These are phyloP conservation scores for Polysphondylium violaceum DNA, from an alignment of 78 protist genomes.

Conservation along the genomic window DNA sequence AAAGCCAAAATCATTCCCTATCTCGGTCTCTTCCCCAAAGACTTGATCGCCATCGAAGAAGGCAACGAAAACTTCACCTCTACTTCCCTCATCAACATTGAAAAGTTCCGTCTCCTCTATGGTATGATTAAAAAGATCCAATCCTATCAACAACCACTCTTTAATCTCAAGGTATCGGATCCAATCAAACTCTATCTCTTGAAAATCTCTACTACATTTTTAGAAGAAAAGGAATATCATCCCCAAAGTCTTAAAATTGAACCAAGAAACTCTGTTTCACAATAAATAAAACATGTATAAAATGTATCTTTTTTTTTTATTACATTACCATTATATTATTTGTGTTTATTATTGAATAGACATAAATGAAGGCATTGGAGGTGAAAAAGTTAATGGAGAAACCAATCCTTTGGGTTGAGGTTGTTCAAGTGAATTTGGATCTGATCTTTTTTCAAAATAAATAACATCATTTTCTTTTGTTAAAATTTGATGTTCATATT, in stretches of 20 bases:
- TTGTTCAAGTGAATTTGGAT: slow-evolving; percentile 20
- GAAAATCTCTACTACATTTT: slow-evolving; percentile 13
- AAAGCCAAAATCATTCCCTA: slow-evolving; percentile 42
- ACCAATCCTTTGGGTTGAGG: slow-evolving; percentile 56
- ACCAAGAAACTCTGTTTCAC: slow-evolving; percentile 43
- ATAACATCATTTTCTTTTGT: slow-evolving; percentile 47
- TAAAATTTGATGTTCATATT: slow-evolving; percentile 6
- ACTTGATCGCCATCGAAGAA: slow-evolving; percentile 72
- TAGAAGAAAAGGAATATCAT: slow-evolving; percentile 55
- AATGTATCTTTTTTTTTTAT: neutral
- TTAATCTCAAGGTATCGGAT: slow-evolving; percentile 2
- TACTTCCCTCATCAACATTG: slow-evolving; percentile 38
- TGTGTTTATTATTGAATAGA: neutral
- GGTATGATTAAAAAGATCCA: slow-evolving; percentile 50
- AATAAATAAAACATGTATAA: neutral
- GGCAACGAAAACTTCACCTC: slow-evolving; percentile 47
- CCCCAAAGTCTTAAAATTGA: slow-evolving; percentile 25
- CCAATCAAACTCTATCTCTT: slow-evolving; percentile 40
- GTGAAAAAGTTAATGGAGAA: neutral
- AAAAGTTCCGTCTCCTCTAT: slow-evolving; percentile 67
- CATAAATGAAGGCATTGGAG: slow-evolving; percentile 48
- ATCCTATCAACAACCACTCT: slow-evolving; percentile 58
- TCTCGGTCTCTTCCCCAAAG: slow-evolving; percentile 48
- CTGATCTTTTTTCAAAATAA: slow-evolving; percentile 46
- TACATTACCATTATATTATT: too few relatives aligned